Percentiles rank a stretch among this genome's conserved stretches.
phyloP scores from a whole-genome alignment of 257 asterid species.

The Mentha longifolia region DNA sequence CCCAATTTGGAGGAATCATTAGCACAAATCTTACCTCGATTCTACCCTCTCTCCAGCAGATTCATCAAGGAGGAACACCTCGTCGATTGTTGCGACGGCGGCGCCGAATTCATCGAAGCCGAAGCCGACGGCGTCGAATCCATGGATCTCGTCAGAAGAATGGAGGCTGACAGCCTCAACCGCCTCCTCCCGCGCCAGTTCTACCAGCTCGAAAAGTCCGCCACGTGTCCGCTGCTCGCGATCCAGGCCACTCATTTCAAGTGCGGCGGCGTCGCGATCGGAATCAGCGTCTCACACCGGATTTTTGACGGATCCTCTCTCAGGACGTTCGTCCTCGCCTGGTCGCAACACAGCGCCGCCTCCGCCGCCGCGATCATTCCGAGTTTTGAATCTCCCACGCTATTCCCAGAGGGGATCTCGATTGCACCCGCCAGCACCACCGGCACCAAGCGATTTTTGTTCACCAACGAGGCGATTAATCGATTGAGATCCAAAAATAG shows the following conservation, averaged over 20 bases:
- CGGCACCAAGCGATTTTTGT: slow-evolving; percentile 28
- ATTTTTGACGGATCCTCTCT: slow-evolving; percentile 25
- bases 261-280: slow-evolving; percentile 42
- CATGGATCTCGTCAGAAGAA: not conserved
- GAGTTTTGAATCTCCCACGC: slow-evolving; percentile 16
- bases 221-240: slow-evolving; percentile 4
- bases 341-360: slow-evolving; percentile 1
- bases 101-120: slow-evolving; percentile 35
- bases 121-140: slow-evolving; percentile 17
- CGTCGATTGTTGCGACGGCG: slow-evolving; percentile 37
- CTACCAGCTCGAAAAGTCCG: not conserved
- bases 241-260: slow-evolving; percentile 22
- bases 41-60: slow-evolving; percentile 40
- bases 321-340: slow-evolving; percentile 37
- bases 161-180: not conserved
- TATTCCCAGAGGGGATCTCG: slow-evolving; percentile 28
- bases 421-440: not conserved
- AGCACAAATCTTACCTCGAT: slow-evolving; percentile 9
- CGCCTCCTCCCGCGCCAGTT: slow-evolving; percentile 25
- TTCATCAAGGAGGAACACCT: not conserved
- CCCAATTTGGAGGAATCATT: slow-evolving; percentile 17
- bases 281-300: slow-evolving; percentile 28
- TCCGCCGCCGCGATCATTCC: slow-evolving; percentile 7
- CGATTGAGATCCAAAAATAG: not conserved
- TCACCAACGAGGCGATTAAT: slow-evolving; percentile 28